Base-by-base conservation (phyloP, 441 rosid species). In the Eutrema salsugineum region DNA sequence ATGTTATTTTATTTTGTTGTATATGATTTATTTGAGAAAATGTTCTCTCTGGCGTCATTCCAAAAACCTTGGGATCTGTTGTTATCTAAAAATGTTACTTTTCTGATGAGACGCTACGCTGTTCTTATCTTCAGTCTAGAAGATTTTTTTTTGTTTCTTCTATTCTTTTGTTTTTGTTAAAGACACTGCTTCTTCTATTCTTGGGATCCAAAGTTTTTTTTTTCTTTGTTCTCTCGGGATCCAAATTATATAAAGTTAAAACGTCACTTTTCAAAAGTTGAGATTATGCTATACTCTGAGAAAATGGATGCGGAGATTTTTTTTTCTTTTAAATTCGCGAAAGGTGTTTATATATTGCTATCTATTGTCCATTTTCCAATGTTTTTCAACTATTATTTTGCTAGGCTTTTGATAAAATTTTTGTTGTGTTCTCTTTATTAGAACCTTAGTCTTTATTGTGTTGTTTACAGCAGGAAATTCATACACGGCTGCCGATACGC, bases 11-110 rank as follows among this genome's bases (percentile, higher is more conserved):
- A 8, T 30, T 46, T 57, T 58, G 22, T 16, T 59, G 46, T 10
- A 16, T 32, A 33, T 12, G n/a, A 43, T 22, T 48, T 35, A 22
- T 36, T 36, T 36, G 57, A 64, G 20, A 64, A 53, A 40, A 6
- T 36, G 9, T 65, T 39, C 28, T 39, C 28, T 6, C 32, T 44
- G 32, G 33, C 33, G 42, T 73, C 27, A 39, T 56, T 73, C 68
- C 68, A 49, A 15, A 49, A 54, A 15, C 54, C 67, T 66, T 59
- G 77, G 71, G 61, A 48, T 66, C 49, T 73, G 62, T 58, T 60
- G 62, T 58, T 60, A 50, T 61, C 7, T 73, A 50, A 40, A 27
- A 58, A 15, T 24, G 19, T 42, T 48, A 63, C 48, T 33, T 42
- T 32, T 43, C 67, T 61, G 46, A 71, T 42, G 27, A 42, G 46